These are phyloP conservation scores for Trichoderma cornu-damae DNA, from an alignment of 2,329 filamentous ascomycete species.

Conservation along the genomic window DNA sequence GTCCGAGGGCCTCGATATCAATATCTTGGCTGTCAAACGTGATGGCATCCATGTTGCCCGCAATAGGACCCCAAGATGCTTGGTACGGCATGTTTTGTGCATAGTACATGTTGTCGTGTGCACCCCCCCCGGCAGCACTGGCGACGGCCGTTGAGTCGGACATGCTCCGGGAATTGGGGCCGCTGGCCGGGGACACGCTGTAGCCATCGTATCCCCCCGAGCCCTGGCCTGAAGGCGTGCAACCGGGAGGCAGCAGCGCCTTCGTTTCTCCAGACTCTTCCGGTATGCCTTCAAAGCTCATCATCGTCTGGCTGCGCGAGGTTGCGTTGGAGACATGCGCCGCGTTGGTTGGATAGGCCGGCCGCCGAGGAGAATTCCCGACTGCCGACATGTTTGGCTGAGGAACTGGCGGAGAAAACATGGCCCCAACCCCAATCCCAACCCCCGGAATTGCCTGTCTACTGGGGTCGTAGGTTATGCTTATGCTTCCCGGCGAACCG, in stretches of 20 bases:
- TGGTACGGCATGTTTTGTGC: slow-evolving; percentile 28
- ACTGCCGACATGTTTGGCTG: slow-evolving; percentile 46
- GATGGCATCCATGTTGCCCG: slow-evolving; percentile 47
- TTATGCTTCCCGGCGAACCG: slow-evolving; percentile 53
- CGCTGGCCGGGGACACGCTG: slow-evolving; percentile 39
- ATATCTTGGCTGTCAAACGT: slow-evolving; percentile 74
- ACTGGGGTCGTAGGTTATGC: slow-evolving; percentile 57
- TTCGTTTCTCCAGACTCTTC: slow-evolving; percentile 33
- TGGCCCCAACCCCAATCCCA: slow-evolving; percentile 40
- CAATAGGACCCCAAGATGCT: slow-evolving; percentile 30
- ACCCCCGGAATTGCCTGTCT: slow-evolving; percentile 50
- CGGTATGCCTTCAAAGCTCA: slow-evolving; percentile 29
- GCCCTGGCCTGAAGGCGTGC: slow-evolving; percentile 39
- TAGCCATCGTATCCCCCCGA: slow-evolving; percentile 42
- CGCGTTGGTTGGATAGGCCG: slow-evolving; percentile 25
- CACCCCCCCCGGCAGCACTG: not conserved
- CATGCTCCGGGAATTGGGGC: slow-evolving; percentile 22
- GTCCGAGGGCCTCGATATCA: slow-evolving; percentile 62
- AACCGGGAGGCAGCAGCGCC: slow-evolving; percentile 32
- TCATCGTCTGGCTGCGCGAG: slow-evolving; percentile 23
- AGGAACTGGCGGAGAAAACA: slow-evolving; percentile 47
- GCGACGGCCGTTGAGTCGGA: slow-evolving; percentile 21
- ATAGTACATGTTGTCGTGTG: slow-evolving; percentile 27
- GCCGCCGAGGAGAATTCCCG: slow-evolving; percentile 39
- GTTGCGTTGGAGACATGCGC: slow-evolving; percentile 21